phyloP scores from a whole-genome alignment of 192 early-diverging fungal species.

The Coemansia sp. region DNA sequence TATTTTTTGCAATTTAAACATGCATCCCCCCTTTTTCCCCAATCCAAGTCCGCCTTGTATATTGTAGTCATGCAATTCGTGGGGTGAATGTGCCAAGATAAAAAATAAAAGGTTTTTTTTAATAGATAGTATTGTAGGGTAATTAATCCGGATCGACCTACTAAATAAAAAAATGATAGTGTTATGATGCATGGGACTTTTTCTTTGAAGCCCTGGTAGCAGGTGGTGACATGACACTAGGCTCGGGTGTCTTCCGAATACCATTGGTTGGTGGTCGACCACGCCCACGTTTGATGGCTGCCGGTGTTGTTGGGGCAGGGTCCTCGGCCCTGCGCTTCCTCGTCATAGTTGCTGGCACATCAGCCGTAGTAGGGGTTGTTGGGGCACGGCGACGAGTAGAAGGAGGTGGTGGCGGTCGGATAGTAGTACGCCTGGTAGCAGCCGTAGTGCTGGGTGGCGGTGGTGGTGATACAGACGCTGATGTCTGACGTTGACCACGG shows the following conservation, averaged over 20 bases:
- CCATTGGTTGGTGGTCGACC: constrained; percentile 5
- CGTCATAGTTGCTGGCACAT: not conserved
- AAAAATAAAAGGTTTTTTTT: no score
- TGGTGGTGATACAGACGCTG: not conserved
- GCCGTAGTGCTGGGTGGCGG: no score
- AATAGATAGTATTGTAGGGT: no score
- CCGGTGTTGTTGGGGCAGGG: not conserved
- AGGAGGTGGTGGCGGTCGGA: not conserved
- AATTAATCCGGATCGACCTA: no score
- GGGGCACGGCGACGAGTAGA: not conserved
- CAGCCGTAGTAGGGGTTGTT: not conserved
- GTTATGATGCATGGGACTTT: not conserved
- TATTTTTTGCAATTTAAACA: no score
- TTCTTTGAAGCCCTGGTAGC: not conserved
- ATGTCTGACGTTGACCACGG: not conserved
- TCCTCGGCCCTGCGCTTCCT: not conserved
- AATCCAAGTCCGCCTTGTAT: no score
- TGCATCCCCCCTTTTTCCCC: no score
- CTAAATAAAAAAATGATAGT: no score
- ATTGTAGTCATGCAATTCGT: no score
- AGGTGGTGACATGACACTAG: constrained; percentile 13
- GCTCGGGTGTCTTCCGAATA: not conserved
- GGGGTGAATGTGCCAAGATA: no score
- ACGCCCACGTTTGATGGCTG: not conserved
- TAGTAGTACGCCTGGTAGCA: no score